Evolutionary conservation across 2,329 filamentous ascomycete species (phyloP).

Genomic region (Epichloe glyceriae): DNA sequence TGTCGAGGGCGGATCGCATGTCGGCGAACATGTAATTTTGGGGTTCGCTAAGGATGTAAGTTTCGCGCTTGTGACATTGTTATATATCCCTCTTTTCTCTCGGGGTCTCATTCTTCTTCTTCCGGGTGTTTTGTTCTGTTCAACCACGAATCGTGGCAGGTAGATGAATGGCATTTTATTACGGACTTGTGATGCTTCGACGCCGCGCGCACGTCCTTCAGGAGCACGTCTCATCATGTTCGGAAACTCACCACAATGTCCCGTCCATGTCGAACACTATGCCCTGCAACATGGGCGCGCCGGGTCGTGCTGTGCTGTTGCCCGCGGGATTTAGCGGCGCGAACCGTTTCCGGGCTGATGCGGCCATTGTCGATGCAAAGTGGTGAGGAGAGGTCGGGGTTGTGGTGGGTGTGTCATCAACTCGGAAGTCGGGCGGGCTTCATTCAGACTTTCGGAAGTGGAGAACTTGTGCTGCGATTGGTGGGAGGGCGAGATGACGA

Average conservation of each 20-base stretch:
- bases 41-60: conserved; percentile 47
- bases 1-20: conserved; percentile 67
- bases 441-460: too few species aligned
- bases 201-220: too few species aligned
- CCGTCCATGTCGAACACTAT: conserved; percentile 90
- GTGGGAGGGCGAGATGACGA: too few species aligned
- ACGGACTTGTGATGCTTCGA: too few species aligned
- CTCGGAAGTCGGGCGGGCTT: too few species aligned
- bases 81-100: too few species aligned
- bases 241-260: conserved; percentile 58
- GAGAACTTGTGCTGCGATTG: too few species aligned
- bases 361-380: conserved; percentile 29
- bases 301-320: conserved; percentile 11
- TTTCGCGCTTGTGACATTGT: background rate
- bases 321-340: conserved; percentile 36
- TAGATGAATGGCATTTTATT: too few species aligned
- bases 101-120: rapidly evolving
- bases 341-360: conserved; percentile 33
- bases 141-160: too few species aligned
- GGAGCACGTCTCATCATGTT: too few species aligned
- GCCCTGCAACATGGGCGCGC: conserved; percentile 38
- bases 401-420: background rate
- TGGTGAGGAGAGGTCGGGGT: conserved; percentile 11
- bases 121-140: too few species aligned
- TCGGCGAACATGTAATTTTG: conserved; percentile 92